Base-by-base conservation (phyloP, 1,139 yeast genomes). In the Kluyveromyces sp. region DNA sequence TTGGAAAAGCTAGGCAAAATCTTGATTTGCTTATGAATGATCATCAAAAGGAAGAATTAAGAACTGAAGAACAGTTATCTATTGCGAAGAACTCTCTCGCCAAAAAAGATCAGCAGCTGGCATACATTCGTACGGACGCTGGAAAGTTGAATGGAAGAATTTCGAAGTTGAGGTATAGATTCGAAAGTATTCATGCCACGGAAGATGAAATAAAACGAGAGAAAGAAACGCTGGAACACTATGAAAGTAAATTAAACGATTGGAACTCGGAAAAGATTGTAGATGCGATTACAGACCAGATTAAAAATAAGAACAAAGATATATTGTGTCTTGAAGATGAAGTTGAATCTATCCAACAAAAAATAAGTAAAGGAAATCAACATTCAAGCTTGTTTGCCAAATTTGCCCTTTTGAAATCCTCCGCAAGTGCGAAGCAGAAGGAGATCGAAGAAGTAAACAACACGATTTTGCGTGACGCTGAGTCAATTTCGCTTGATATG, bases 381-480 rank as follows among this genome's bases (percentile, higher is more conserved):
- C 83, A 78, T 55, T 70, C 84, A 1, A 92, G 80, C 42, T 54
- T 73, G 2, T 66, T 74, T 47, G 79, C 84, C 0, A 76, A 73
- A 51, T 55, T 76, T 2, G 66, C 71, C 0, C 58, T 77, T 33
- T 54, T 80, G 13, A 55, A 61, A 19, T 44, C 49, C 1, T 54
- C 61, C 2, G 36, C 65, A 3, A 42, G 47, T 0, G 42, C 46
- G 1, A 51, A 57, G 9, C 19, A 42, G 7, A 22, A 39, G 0
- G 51, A 56, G 11, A 17, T 59, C 2, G 40, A 46, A 1, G 39
- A 45, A 2, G 45, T 57, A 1, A 41, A 54, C 2, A 32, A n/a
- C 30, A 3, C 11, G 3, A 30, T 38, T 22, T 4, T 29, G 15
- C 15, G 20, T 2, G 22, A 13, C 11, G 31, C 17, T 29, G 19